Percentiles rank a stretch among this genome's conserved stretches.
Conservation (phyloP, 441 rosid species). For the Raphanus hybrid region DNA sequence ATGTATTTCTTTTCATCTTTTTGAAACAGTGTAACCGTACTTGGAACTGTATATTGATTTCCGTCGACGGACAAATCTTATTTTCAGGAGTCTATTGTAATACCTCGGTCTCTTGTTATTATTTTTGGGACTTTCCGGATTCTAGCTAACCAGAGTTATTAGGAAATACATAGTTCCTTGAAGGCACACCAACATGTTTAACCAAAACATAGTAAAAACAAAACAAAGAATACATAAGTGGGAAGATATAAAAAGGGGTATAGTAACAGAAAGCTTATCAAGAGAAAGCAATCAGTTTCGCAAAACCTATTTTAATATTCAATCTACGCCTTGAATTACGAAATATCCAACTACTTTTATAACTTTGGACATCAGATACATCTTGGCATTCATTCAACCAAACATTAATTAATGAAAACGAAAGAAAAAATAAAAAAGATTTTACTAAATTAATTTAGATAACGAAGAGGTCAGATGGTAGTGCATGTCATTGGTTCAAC, state of each 20-base stretch:
- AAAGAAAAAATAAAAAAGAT: neutral
- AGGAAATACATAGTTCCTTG: neutral
- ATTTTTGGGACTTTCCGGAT: too few relatives aligned
- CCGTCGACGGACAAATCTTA: too few relatives aligned
- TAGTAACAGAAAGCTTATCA: slow-evolving; percentile 20
- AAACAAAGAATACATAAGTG: neutral
- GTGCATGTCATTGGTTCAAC: slow-evolving; percentile 17
- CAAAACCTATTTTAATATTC: slow-evolving; percentile 23
- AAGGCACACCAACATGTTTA: neutral
- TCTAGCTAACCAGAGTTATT: too few relatives aligned
- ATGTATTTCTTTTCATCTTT: too few relatives aligned
- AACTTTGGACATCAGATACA: slow-evolving; percentile 31
- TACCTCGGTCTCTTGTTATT: too few relatives aligned
- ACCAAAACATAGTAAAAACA: neutral
- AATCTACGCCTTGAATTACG: slow-evolving; percentile 26
- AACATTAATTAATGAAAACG: neutral
- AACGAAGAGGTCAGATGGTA: slow-evolving; percentile 16
- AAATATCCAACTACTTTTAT: slow-evolving; percentile 23
- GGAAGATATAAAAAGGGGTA: slow-evolving; percentile 15
- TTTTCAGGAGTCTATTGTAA: too few relatives aligned
- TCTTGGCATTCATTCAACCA: neutral
- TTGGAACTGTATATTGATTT: too few relatives aligned
- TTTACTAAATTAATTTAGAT: neutral
- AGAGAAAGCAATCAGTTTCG: slow-evolving; percentile 15
- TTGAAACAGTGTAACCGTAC: too few relatives aligned